Base-by-base conservation (phyloP, 768 basidiomycete species). In the Tylopilus balloui region DNA sequence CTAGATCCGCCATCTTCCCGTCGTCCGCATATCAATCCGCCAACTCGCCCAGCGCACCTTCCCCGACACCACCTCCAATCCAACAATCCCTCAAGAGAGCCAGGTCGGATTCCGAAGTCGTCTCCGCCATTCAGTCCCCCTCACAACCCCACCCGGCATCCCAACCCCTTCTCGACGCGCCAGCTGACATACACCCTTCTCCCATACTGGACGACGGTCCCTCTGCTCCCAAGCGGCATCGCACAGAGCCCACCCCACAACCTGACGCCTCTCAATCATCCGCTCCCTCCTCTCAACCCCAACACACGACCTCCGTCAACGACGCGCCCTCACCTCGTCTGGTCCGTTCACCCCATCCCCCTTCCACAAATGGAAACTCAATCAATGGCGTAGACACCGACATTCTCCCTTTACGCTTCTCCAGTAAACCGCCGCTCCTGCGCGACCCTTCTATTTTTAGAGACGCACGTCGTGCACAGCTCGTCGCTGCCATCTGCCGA, bases 211-310 rank as follows among this genome's bases (percentile, higher is more conserved):
- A 81, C 29, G 81, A 81, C 24, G 79, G 78, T 4, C 82, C 84
- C 4, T 83, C 86, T 2, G 84, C 85, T 7, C 69, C 76, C n/a
- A 90, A 90, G 65, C 84, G 87, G 32, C 68, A 74, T 21, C 84
- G 88, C 23, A 82, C 73, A 39, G 85, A 87, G 20, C 68, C 69
- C 13, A 56, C 52, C 20, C 68, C 70, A 29, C 69, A 67, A 14
- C 65, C 69, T 31, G 72, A 70, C 29, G 58, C 64, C 9, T 58
- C 54, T 8, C 60, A 58, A 31, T 46, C 54, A 3, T 55, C 57
- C 14, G 53, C 29, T 20, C 59, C 43, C 11, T 48, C 52, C 6
- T 54, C 63, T 17, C 63, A 56, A 29, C 48, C 52, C 4, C 61
- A 36, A 66, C 47, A 52, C 64, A 45, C 32, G 66, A 70, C 69